phyloP scores from a whole-genome alignment of 192 early-diverging fungal genomes.

The Backusella tarrabulga region DNA sequence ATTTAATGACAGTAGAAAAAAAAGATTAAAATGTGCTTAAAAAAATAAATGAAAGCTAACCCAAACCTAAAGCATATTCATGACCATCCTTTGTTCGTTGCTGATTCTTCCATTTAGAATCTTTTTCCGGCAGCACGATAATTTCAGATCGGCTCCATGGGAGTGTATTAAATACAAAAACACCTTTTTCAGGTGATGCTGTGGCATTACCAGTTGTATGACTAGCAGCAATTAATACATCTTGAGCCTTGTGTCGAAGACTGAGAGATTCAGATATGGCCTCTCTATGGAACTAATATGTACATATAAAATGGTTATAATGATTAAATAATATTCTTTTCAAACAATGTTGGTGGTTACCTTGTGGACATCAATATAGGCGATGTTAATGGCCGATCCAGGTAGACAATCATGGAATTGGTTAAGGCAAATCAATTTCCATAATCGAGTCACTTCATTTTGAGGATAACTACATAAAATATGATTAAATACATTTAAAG shows the following conservation, averaged over 20 bases:
- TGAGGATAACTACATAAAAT: slow-evolving; percentile 62
- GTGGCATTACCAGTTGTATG: background rate
- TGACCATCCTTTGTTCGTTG: slow-evolving; percentile 28
- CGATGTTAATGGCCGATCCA: slow-evolving; percentile 86
- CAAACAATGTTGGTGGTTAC: slow-evolving; percentile 27
- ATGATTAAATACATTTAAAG: background rate
- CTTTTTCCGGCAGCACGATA: slow-evolving; percentile 48
- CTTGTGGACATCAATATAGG: slow-evolving; percentile 79
- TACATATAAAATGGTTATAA: background rate
- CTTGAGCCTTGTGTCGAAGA: slow-evolving; percentile 32
- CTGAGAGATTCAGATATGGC: slow-evolving; percentile 23
- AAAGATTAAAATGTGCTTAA: background rate
- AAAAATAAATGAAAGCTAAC: slow-evolving; percentile 2
- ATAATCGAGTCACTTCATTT: slow-evolving; percentile 72
- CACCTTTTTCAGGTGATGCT: slow-evolving; percentile 7
- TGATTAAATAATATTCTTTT: no score
- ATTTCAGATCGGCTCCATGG: slow-evolving; percentile 72
- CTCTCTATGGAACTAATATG: slow-evolving; percentile 40
- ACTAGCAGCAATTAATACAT: background rate
- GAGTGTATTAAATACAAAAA: slow-evolving; percentile 67
- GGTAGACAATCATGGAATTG: slow-evolving; percentile 99
- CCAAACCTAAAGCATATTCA: slow-evolving; percentile 47
- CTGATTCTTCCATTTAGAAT: slow-evolving; percentile 27
- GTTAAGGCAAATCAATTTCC: slow-evolving; percentile 90
- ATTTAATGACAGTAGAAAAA: background rate